A percentile compares a stretch with the other conserved stretches of the same genome.
These are phyloP conservation scores for Candida pini DNA, from an alignment of 805 yeast genomes.

Conservation along the genomic window DNA sequence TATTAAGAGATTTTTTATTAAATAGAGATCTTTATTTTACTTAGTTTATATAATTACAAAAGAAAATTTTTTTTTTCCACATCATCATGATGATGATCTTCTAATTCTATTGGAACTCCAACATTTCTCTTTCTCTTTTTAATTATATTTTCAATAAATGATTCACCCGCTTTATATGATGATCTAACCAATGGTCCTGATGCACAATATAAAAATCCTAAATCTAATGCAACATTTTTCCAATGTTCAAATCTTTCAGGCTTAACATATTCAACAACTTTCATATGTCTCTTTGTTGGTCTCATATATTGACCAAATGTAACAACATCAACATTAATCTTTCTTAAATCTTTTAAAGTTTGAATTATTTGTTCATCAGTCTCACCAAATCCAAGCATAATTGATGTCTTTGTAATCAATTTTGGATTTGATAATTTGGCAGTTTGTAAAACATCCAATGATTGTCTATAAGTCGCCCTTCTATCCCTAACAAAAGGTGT, in stretches of 20 bases:
- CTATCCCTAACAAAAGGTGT: slow-evolving; percentile 96
- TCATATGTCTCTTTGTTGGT: slow-evolving; percentile 98
- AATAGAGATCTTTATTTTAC: slow-evolving; percentile 10
- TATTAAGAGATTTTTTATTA: slow-evolving; percentile 10
- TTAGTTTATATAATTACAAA: neutral
- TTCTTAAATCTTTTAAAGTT: slow-evolving; percentile 72
- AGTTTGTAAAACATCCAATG: slow-evolving; percentile 65
- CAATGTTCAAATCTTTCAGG: slow-evolving; percentile 95
- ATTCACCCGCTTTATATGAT: slow-evolving; percentile 97
- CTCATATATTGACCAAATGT: slow-evolving; percentile 99
- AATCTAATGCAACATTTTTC: slow-evolving; percentile 77
- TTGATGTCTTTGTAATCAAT: slow-evolving; percentile 84
- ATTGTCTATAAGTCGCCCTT: slow-evolving; percentile 91
- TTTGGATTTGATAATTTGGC: slow-evolving; percentile 77
- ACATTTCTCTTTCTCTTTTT: slow-evolving; percentile 58
- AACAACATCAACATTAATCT: slow-evolving; percentile 80
- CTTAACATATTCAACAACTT: slow-evolving; percentile 89
- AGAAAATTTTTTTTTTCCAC: neutral
- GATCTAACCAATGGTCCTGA: slow-evolving; percentile 96
- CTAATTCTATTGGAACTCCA: slow-evolving; percentile 28
- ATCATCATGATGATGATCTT: slow-evolving; percentile 23
- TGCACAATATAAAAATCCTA: slow-evolving; percentile 96
- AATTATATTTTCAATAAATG: slow-evolving; percentile 89
- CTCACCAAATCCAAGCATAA: slow-evolving; percentile 97
- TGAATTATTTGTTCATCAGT: slow-evolving; percentile 81